Percentiles rank a stretch among this genome's conserved stretches.
phyloP scores from a whole-genome alignment of 2,329 filamentous ascomycete genomes.

The Aspergillus viridinutans region DNA sequence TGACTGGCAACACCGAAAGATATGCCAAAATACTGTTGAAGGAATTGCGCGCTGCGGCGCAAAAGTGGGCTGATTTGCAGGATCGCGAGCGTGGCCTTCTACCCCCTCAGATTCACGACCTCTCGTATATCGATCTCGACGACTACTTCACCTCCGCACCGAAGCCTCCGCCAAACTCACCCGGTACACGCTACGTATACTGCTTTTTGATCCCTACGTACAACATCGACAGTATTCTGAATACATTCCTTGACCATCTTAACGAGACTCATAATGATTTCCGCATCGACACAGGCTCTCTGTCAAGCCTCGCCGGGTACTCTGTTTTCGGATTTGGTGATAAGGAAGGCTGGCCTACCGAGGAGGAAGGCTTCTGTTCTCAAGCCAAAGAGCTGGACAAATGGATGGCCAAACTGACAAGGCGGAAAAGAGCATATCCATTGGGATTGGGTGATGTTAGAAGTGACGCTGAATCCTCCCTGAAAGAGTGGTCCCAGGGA shows the following conservation, averaged over 20 bases:
- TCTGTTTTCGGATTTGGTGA: conserved; percentile 94
- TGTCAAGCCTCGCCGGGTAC: conserved; percentile 75
- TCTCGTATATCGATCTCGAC: conserved; percentile 85
- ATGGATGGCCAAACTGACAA: conserved; percentile 96
- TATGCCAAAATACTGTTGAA: conserved; percentile 63
- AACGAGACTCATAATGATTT: conserved; percentile 95
- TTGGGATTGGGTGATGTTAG: conserved; percentile 85
- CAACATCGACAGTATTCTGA: conserved; percentile 89
- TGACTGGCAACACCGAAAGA: conserved; percentile 78
- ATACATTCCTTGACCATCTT: conserved; percentile 80
- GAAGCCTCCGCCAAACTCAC: conserved; percentile 48
- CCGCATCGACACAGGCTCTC: conserved; percentile 82
- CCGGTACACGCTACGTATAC: conserved; percentile 66
- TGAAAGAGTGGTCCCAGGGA: conserved; percentile 75
- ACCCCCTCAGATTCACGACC: conserved; percentile 65
- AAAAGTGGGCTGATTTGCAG: conserved; percentile 18
- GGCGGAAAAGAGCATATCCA: conserved; percentile 79
- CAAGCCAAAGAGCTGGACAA: conserved; percentile 87
- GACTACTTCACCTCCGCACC: conserved; percentile 83
- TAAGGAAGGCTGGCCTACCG: conserved; percentile 84
- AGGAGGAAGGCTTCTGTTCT: conserved; percentile 86
- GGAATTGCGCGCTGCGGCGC: conserved; percentile 45
- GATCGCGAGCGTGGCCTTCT: conserved; percentile 37
- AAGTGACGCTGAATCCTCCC: conserved; percentile 60
- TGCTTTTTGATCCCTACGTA: conserved; percentile 83